phyloP scores from a whole-genome alignment of 1,139 yeast genomes.

The Tardiomyces digboiensis region DNA sequence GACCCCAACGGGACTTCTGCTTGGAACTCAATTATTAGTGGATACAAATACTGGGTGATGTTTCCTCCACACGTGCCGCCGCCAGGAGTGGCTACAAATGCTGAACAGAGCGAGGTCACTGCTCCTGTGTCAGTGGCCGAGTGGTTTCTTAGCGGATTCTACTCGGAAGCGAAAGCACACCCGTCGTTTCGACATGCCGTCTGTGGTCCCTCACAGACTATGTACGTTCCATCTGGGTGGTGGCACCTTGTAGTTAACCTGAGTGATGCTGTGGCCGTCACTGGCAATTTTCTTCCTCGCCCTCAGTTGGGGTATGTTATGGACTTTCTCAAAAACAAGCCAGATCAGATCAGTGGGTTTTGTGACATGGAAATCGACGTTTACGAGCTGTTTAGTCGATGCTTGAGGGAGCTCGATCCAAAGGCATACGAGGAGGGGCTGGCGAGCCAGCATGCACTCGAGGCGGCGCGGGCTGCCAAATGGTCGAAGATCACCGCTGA shows the following conservation, averaged over 20 bases:
- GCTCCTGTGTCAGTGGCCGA: conserved; percentile 86
- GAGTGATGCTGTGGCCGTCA: conserved; percentile 64
- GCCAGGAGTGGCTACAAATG: conserved; percentile 76
- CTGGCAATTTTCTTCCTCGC: conserved; percentile 78
- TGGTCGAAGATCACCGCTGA: neutral
- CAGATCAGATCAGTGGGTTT: conserved; percentile 74
- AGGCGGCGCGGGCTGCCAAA: neutral
- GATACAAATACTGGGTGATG: conserved; percentile 84
- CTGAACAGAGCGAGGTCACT: conserved; percentile 80
- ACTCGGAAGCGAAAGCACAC: conserved; percentile 41
- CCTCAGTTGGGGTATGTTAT: conserved; percentile 43
- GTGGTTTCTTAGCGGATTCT: conserved; percentile 80
- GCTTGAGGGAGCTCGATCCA: neutral
- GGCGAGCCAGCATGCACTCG: neutral
- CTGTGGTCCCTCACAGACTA: conserved; percentile 74
- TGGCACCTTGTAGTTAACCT: conserved; percentile 89
- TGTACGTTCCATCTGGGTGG: conserved; percentile 93
- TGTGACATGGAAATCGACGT: conserved; percentile 23
- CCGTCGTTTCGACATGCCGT: conserved; percentile 52
- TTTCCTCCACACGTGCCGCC: conserved; percentile 68
- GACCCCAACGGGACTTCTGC: conserved; percentile 90
- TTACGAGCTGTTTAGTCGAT: conserved; percentile 12
- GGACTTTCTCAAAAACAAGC: conserved; percentile 56
- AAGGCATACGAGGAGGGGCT: neutral
- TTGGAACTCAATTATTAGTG: conserved; percentile 74